phyloP scores from a whole-genome alignment of 106 monocot species.

The Allium sativum region DNA sequence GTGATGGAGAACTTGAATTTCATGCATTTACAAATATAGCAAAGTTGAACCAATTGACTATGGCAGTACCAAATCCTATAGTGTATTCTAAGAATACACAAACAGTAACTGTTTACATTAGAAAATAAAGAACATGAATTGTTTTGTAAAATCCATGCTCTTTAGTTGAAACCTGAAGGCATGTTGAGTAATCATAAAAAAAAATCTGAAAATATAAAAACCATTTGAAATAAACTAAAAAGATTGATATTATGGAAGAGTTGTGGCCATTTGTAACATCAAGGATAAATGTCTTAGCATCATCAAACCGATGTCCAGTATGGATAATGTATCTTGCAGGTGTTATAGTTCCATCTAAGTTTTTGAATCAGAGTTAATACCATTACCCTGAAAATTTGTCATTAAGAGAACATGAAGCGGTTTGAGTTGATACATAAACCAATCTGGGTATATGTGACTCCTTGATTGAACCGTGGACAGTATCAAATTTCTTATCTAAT shows the following conservation, averaged over 20 bases:
- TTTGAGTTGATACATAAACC: constrained; percentile 50
- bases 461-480: constrained; percentile 21
- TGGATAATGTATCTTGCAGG: constrained; percentile 40
- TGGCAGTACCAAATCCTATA: constrained; percentile 48
- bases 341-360: constrained; percentile 26
- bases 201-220: background rate
- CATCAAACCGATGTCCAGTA: constrained; percentile 47
- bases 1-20: constrained; percentile 23
- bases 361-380: constrained; percentile 9
- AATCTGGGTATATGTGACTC: constrained; percentile 61
- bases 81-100: too few species aligned
- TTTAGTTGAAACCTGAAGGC: too few species aligned
- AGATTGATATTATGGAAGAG: constrained; percentile 45
- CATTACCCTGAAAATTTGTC: constrained; percentile 29
- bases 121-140: background rate
- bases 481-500: constrained; percentile 16
- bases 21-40: constrained; percentile 77
- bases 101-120: background rate
- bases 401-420: constrained; percentile 31
- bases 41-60: constrained; percentile 59
- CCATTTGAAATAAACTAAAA: background rate
- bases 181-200: too few species aligned
- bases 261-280: constrained; percentile 36
- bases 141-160: background rate
- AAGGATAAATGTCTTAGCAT: constrained; percentile 37